Percentiles rank a stretch among this genome's conserved stretches.
These are phyloP conservation scores for Aspergillus sclerotioniger DNA, from an alignment of 495 filamentous ascomycete species.

Conservation along the genomic window DNA sequence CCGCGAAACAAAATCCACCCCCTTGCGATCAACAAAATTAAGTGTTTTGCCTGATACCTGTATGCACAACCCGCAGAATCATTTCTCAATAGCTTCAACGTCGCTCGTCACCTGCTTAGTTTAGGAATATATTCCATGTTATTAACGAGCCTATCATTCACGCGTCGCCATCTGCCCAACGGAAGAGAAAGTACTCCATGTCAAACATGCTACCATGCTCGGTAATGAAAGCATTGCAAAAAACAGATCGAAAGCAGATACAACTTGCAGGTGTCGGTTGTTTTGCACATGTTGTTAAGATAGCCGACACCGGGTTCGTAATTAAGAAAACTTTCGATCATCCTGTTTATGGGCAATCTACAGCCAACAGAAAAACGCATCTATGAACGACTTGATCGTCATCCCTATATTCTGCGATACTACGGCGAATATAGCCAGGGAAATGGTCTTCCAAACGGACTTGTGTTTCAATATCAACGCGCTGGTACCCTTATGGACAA, in stretches of 20 bases:
- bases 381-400: slow-evolving; percentile 5
- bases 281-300: slow-evolving; percentile 1
- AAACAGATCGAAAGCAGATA: neutral
- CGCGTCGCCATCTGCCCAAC: too few relatives aligned
- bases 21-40: too few relatives aligned
- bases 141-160: too few relatives aligned
- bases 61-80: too few relatives aligned
- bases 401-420: slow-evolving; percentile 3
- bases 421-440: slow-evolving; percentile 1
- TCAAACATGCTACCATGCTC: too few relatives aligned
- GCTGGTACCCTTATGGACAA: neutral
- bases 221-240: neutral
- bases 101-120: too few relatives aligned
- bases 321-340: neutral
- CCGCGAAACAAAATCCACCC: too few relatives aligned
- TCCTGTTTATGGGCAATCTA: neutral
- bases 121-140: too few relatives aligned
- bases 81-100: too few relatives aligned
- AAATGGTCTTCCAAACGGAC: slow-evolving; percentile 3
- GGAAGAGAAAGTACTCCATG: too few relatives aligned
- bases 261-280: neutral
- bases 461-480: neutral
- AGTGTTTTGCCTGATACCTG: too few relatives aligned
- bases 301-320: neutral
- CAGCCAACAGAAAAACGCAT: slow-evolving; percentile 2